Evolutionary conservation across 345 rosid species (phyloP), one percentile per base, ranked within the genome.

Genomic region (Salix udensis): DNA sequence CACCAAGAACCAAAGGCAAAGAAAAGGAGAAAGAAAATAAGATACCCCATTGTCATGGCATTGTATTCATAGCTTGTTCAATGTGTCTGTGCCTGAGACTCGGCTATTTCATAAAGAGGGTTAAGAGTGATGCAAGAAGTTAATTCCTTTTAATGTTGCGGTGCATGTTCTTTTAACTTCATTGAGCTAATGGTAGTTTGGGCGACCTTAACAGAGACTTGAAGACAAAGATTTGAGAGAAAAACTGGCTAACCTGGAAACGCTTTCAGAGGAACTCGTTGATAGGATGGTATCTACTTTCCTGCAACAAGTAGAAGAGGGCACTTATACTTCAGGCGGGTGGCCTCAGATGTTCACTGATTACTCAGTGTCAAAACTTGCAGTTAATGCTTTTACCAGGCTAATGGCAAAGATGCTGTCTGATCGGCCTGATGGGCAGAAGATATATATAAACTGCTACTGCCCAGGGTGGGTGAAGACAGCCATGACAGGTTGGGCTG

Each of bases 381-480:
- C 91, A 2, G 98, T 96, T 34, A 96, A 92, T 71, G 83, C 91
- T 42, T 90, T 79, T 85, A 93, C 97, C 2, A 84, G 97, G 80
- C 70, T 92, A 61, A 64, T 92, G 87, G 95, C 94, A 0, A 89
- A 82, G 78, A 81, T 81, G 66, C 81, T 96, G 8, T 80, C 83
- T 0, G 85, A 88, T 68, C 90, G 92, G 60, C 89, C 91, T 6
- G 97, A 92, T 30, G 99, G 92, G 48, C 72, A 87, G 82, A 92
- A 91, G 86, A 91, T 96, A 68, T 87, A 84, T 70, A 84, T 90
- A 71, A 96, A 96, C 76, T 92, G 96, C 72, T 96, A 87, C 85
- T 96, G 99, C 79, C 99, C 99, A 0, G 99, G 99, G 62, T 92
- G 95, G 99, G 99, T 91, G 15, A 96, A 89, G 86, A 96, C 98